Base-by-base conservation (phyloP, 495 filamentous ascomycete species). In the Corynascus novoguineensis region DNA sequence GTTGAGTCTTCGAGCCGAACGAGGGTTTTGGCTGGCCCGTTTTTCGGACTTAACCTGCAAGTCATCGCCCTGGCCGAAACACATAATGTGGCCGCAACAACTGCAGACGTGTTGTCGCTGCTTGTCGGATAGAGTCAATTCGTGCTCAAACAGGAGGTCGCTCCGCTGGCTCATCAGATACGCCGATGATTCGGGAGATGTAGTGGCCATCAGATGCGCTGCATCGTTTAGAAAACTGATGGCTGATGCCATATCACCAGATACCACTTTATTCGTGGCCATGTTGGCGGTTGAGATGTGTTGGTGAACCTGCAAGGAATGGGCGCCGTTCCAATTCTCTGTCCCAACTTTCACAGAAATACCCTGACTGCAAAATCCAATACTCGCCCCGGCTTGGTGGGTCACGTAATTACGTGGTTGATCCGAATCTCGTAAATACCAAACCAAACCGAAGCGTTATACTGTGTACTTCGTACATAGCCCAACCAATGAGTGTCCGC, bases 21-120 rank as follows among this genome's bases (percentile, higher is more conserved):
- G 40, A 32, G 21, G 21, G 21, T 67, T 71, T 5, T 53, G 54
- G 14, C 34, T 34, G 14, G 22, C 29, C 11, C 51, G 32, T 40
- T 68, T 71, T 19, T 59, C 62, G 11, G 65, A 51, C 25, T 73
- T 67, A 9, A 75, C 55, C 27, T 73, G 58, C 14, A 81, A 55
- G 12, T 55, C 48, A 51, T 68, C 72, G 0, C 68, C 75, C 46
- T 71, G 62, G 0, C 79, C 79, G 6, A 64, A 51, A 31, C 80
- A 64, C 69, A 80, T 73, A 47, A 81, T 78, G 55, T 79, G 73
- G 28, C 79, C 79, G 59, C 79, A 82, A 44, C 72, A 73, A 31
- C 62, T 71, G 64, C 79, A 82, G 17, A 72, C 70, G 49, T 74
- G 74, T 48, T 78, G 73, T 47, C 68, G 68, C 22, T 79, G 68